A percentile compares a stretch with the other conserved stretches of the same genome.
These are phyloP conservation scores for Pichia sp. DNA, from an alignment of 1,139 yeast genomes.

Conservation along the genomic window DNA sequence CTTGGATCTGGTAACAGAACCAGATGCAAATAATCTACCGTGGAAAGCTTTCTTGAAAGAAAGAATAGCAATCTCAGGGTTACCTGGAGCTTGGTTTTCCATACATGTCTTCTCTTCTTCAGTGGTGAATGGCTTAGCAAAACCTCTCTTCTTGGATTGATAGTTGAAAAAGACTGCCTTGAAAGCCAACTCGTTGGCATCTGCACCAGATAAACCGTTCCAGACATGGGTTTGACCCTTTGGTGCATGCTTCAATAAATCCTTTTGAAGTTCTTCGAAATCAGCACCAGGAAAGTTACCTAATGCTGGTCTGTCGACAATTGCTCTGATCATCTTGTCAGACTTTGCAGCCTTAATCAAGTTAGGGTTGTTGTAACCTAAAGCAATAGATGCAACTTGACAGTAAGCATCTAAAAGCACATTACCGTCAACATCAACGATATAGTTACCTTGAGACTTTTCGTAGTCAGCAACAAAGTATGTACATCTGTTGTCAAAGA, in stretches of 20 bases:
- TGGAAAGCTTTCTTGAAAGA: slow-evolving; percentile 75
- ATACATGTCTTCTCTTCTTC: slow-evolving; percentile 58
- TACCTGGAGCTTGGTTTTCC: slow-evolving; percentile 66
- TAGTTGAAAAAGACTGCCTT: slow-evolving; percentile 79
- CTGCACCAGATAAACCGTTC: slow-evolving; percentile 78
- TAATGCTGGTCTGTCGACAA: slow-evolving; percentile 71
- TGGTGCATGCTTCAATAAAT: slow-evolving; percentile 60
- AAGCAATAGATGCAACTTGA: slow-evolving; percentile 71
- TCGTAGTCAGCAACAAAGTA: slow-evolving; percentile 64
- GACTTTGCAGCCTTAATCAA: slow-evolving; percentile 55
- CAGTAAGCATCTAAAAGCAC: slow-evolving; percentile 61
- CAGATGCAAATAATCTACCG: slow-evolving; percentile 76
- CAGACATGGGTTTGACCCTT: slow-evolving; percentile 61
- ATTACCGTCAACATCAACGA: slow-evolving; percentile 69
- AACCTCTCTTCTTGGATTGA: slow-evolving; percentile 54
- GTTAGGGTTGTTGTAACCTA: slow-evolving; percentile 75
- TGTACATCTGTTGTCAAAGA: slow-evolving; percentile 59
- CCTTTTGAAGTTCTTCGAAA: slow-evolving; percentile 48
- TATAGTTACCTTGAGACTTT: slow-evolving; percentile 64
- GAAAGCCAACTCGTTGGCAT: slow-evolving; percentile 79
- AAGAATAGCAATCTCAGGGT: slow-evolving; percentile 66
- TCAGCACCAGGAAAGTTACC: slow-evolving; percentile 71
- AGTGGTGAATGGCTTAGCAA: slow-evolving; percentile 39
- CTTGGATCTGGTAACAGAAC: slow-evolving; percentile 72
- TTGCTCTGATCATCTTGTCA: slow-evolving; percentile 57